Percentiles rank a stretch among this genome's conserved stretches.
Conservation (phyloP, 73 alveolate species). For the Tetrahymena thermophila region DNA sequence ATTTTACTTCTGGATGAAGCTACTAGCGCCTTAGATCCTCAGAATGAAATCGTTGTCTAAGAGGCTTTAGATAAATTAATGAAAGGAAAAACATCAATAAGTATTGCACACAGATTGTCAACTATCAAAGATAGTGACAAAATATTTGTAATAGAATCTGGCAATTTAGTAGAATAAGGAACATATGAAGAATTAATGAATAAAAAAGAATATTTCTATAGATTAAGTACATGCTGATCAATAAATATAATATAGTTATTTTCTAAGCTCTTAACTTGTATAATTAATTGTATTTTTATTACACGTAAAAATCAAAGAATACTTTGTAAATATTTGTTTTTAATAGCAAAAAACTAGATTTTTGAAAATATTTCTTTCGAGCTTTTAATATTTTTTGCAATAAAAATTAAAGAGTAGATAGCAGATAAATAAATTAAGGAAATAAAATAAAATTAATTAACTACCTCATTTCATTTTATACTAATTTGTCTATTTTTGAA, state of each 20-base stretch:
- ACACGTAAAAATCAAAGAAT: too few relatives aligned
- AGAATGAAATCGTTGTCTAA: slow-evolving; percentile 66
- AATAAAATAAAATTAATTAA: too few relatives aligned
- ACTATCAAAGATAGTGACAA: slow-evolving; percentile 64
- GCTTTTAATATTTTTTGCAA: too few relatives aligned
- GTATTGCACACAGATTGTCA: slow-evolving; percentile 77
- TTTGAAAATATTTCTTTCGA: too few relatives aligned
- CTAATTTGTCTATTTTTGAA: too few relatives aligned
- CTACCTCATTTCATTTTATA: too few relatives aligned
- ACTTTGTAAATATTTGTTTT: too few relatives aligned
- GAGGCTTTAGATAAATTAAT: slow-evolving; percentile 62
- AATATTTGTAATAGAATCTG: slow-evolving; percentile 57
- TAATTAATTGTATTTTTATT: too few relatives aligned
- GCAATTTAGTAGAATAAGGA: slow-evolving; percentile 67
- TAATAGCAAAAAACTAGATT: too few relatives aligned
- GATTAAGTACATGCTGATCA: not conserved
- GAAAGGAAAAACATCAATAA: slow-evolving; percentile 63
- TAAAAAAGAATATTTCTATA: not conserved
- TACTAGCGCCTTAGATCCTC: slow-evolving; percentile 82
- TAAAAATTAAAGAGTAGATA: too few relatives aligned
- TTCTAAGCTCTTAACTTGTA: not conserved
- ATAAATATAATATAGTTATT: not conserved
- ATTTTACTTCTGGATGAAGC: slow-evolving; percentile 86
- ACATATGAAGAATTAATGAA: slow-evolving; percentile 54
- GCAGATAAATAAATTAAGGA: too few relatives aligned